Evolutionary conservation across 768 basidiomycete genomes (phyloP).

Genomic region (Phaeotremella fagi): DNA sequence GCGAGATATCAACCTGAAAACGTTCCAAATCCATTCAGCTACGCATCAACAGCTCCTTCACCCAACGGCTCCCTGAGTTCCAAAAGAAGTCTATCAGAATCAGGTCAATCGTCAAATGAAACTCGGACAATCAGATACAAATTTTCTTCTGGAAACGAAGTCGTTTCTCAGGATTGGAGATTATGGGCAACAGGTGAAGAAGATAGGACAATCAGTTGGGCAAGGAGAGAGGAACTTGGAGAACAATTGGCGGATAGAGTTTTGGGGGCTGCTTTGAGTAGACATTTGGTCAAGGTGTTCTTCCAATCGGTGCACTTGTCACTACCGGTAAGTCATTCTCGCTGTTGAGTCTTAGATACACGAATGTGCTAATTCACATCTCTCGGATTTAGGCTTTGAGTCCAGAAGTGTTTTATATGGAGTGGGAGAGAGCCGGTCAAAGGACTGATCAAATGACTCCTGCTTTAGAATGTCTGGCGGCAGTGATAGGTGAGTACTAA

Average conservation of each 20-base stretch:
- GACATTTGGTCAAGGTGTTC: constrained; percentile 26
- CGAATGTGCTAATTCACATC: background rate
- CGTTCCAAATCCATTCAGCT: no score
- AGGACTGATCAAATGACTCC: constrained; percentile 25
- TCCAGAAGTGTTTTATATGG: constrained; percentile 31
- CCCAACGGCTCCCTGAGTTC: no score
- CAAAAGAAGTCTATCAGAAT: background rate
- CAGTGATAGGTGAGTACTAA: constrained; percentile 9
- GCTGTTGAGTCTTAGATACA: background rate
- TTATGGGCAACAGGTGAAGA: constrained; percentile 2
- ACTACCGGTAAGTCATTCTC: constrained; percentile 20
- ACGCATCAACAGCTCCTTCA: no score
- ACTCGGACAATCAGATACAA: background rate
- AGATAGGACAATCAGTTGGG: constrained; percentile 8
- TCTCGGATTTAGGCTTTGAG: constrained; percentile 14
- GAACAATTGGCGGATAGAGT: constrained; percentile 26
- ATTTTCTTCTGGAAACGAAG: background rate
- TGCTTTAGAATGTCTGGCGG: constrained; percentile 24
- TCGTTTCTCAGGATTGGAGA: constrained; percentile 7
- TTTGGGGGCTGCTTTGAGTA: constrained; percentile 21
- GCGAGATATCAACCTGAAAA: no score
- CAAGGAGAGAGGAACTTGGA: constrained; percentile 18
- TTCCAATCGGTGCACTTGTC: constrained; percentile 31
- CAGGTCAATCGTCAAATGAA: background rate
- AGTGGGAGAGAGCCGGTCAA: constrained; percentile 28